Evolutionary conservation across 805 yeast genomes (phyloP), one percentile per base, ranked within the genome.

Genomic region (Kurtzmaniella fragi): DNA sequence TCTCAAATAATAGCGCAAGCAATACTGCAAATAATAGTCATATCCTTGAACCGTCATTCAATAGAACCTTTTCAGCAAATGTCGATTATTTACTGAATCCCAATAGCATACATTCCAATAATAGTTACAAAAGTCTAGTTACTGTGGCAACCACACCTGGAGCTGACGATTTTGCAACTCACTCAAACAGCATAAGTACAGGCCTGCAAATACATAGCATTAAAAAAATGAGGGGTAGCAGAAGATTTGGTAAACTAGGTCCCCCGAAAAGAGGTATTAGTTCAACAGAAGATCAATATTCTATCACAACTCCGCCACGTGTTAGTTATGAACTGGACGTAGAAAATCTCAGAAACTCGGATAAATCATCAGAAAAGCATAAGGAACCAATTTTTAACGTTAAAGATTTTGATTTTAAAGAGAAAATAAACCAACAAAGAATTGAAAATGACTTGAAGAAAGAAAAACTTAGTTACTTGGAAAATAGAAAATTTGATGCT

Each of bases 211-310:
- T 38, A 12, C 47, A 47, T 29, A 45, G 56, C 12, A 39, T 58
- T n/a, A 60, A 55, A 39, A 42, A 65, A 35, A 50, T 61, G 26
- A 51, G 67, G 34, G 59, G 67, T 10, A 45, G 62, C 1, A 57
- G 72, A 41, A 56, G 73, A 27, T 63, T 67, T 37, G 64, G 65
- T 5, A 58, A 53, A 40, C 44, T 76, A 30, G 81, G 81, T 2
- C 79, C 78, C 9, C 80, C 80, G 1, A 66, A 72, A 45, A 53
- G 81, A 35, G 63, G 73, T 2, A 55, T 67, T 3, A 31, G 64
- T 53, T n/a, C 38, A 6, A 35, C 20, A 11, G 8, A 17, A 29
- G 32, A 26, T 16, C 27, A 10, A 35, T 10, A 26, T 34, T 38
- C 29, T 23, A 16, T 15, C 3, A 9, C 13, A n/a, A 15, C 32